These are phyloP conservation scores for Cytospora chrysosperma DNA, from an alignment of 2,329 filamentous ascomycete species.

Conservation along the genomic window DNA sequence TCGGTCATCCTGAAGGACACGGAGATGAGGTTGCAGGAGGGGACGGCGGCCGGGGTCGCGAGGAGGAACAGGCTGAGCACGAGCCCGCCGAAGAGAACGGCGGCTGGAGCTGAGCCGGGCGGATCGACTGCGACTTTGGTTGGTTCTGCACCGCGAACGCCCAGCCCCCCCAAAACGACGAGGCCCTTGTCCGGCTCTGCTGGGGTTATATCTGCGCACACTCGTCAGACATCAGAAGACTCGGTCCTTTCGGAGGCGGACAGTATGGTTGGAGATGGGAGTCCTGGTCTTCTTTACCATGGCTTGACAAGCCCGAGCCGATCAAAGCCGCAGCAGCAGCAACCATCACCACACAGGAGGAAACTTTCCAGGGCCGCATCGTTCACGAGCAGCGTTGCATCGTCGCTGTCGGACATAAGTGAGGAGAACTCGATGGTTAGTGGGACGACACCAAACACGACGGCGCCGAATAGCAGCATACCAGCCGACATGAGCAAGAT, in stretches of 20 bases:
- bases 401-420: conserved; percentile 56
- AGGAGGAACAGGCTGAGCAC: conserved; percentile 31
- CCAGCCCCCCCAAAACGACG: conserved; percentile 32
- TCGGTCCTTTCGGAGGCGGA: conserved; percentile 40
- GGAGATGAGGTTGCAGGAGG: conserved; percentile 47
- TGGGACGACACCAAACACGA: conserved; percentile 24
- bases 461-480: conserved; percentile 12
- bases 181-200: conserved; percentile 21
- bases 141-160: conserved; percentile 27
- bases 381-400: conserved; percentile 47
- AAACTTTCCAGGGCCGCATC: conserved; percentile 30
- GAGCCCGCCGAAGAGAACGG: conserved; percentile 29
- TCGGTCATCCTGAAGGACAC: conserved; percentile 53
- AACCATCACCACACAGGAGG: conserved; percentile 11
- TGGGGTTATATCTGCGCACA: conserved; percentile 21
- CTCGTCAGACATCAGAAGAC: conserved; percentile 34
- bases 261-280: conserved; percentile 40
- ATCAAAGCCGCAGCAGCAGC: conserved; percentile 22
- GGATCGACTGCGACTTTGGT: conserved; percentile 13
- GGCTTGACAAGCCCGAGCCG: conserved; percentile 45
- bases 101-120: background rate
- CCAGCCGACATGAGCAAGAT: conserved; percentile 19
- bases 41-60: conserved; percentile 20
- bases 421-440: conserved; percentile 52
- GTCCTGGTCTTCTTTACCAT: conserved; percentile 36